phyloP scores from a whole-genome alignment of 2,329 filamentous ascomycete species.

The Penicillium occitanis region DNA sequence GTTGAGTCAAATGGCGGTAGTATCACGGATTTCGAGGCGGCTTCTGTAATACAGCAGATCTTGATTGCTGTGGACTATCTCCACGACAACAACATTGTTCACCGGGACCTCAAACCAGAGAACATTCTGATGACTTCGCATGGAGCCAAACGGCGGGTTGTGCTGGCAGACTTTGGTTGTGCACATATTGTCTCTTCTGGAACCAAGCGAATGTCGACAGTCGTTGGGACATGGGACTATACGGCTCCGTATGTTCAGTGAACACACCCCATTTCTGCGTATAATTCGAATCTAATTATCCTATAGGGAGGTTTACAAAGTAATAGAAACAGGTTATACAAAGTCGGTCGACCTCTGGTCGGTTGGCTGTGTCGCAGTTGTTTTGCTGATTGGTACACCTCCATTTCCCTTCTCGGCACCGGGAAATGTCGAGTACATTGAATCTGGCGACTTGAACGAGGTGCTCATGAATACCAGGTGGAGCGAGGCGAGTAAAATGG shows the following conservation, averaged over 20 bases:
- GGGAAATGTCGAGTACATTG: slow-evolving; percentile 20
- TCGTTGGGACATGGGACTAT: slow-evolving; percentile 58
- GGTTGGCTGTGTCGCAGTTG: slow-evolving; percentile 55
- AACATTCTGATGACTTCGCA: slow-evolving; percentile 61
- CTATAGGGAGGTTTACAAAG: slow-evolving; percentile 30
- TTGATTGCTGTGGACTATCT: slow-evolving; percentile 60
- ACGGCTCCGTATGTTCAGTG: slow-evolving; percentile 57
- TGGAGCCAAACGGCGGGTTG: slow-evolving; percentile 51
- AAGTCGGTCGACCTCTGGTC: slow-evolving; percentile 64
- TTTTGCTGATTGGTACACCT: slow-evolving; percentile 53
- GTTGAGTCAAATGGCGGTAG: slow-evolving; percentile 51
- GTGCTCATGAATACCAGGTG: slow-evolving; percentile 48
- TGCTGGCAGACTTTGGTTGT: slow-evolving; percentile 63
- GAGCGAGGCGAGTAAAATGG: slow-evolving; percentile 42
- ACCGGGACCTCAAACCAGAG: slow-evolving; percentile 64
- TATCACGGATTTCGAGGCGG: slow-evolving; percentile 53
- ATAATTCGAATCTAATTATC: slow-evolving; percentile 1
- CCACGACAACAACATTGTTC: slow-evolving; percentile 56
- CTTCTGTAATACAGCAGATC: slow-evolving; percentile 57
- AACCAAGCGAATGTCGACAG: slow-evolving; percentile 52
- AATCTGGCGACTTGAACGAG: slow-evolving; percentile 46
- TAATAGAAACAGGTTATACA: slow-evolving; percentile 47
- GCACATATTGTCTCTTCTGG: slow-evolving; percentile 41
- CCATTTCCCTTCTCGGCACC: slow-evolving; percentile 45
- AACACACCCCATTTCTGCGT: too few species aligned